These are phyloP conservation scores for Sherardia arvensis DNA, from an alignment of 257 asterid genomes.

Conservation along the genomic window DNA sequence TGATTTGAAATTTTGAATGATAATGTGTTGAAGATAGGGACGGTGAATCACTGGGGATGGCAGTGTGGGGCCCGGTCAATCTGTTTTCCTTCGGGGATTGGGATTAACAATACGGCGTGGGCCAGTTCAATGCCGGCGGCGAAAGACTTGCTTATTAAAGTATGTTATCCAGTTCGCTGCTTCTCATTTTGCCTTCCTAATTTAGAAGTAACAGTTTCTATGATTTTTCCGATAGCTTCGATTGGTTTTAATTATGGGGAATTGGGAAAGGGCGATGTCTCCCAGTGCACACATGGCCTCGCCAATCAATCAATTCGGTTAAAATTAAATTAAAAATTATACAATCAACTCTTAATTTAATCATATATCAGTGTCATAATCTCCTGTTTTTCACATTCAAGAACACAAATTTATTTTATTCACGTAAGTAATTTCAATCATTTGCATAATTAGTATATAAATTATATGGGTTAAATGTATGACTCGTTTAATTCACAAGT, in stretches of 20 bases:
- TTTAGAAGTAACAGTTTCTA: neutral
- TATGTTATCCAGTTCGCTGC: neutral
- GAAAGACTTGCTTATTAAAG: neutral
- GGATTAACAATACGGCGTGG: neutral
- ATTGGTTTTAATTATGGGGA: neutral
- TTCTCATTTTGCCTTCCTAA: neutral
- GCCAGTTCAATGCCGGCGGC: conserved; percentile 9
- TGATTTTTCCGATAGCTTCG: neutral
- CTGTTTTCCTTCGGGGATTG: neutral
- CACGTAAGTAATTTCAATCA: no score
- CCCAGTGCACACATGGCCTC: no score
- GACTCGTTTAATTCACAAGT: no score
- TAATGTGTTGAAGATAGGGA: conserved; percentile 7
- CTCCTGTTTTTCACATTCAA: no score
- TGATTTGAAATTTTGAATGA: no score
- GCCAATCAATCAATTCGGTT: no score
- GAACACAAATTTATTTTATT: no score
- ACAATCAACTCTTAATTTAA: no score
- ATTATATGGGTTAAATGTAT: no score
- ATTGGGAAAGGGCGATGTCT: neutral
- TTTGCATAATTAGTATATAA: no score
- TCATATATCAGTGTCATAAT: no score
- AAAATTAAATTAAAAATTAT: no score
- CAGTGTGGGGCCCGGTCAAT: neutral
- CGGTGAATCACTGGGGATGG: conserved; percentile 1